Percentiles rank a stretch among this genome's conserved stretches.
phyloP scores from a whole-genome alignment of 1,284 basidiomycete genomes.

The Meripilus lineatus region DNA sequence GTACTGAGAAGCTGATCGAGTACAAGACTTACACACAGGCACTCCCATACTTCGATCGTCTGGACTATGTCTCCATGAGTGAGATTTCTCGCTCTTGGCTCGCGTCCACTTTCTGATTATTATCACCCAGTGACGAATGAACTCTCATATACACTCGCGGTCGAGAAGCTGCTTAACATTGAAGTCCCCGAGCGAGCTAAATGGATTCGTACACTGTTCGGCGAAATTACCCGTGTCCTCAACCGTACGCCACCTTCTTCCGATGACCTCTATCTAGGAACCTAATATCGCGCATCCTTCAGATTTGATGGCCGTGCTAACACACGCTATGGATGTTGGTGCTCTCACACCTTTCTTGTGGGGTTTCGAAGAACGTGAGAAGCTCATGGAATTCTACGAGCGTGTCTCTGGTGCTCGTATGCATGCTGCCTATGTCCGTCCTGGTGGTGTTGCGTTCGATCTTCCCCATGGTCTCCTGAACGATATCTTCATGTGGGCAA shows the following conservation, averaged over 20 bases:
- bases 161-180: constrained; percentile 98
- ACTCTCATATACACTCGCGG: constrained; percentile 93
- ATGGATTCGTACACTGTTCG: constrained; percentile 98
- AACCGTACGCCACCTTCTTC: constrained; percentile 63
- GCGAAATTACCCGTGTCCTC: constrained; percentile 94
- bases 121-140: constrained; percentile 83
- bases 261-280: no score
- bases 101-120: background rate
- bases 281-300: background rate
- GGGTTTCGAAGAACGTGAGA: constrained; percentile 99
- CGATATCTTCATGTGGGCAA: constrained; percentile 98
- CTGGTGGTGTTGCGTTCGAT: constrained; percentile 97
- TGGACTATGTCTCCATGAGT: constrained; percentile 99
- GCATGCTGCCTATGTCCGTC: constrained; percentile 97
- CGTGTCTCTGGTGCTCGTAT: constrained; percentile 97
- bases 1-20: constrained; percentile 98
- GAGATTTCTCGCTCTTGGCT: constrained; percentile 24
- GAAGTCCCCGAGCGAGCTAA: constrained; percentile 98
- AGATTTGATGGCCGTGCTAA: constrained; percentile 97
- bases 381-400: constrained; percentile 99
- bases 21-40: constrained; percentile 99
- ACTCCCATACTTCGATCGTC: constrained; percentile 97
- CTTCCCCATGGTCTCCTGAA: constrained; percentile 94
- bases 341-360: constrained; percentile 98
- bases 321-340: constrained; percentile 96